These are phyloP conservation scores for Westerdykella aurantiaca DNA, from an alignment of 2,329 filamentous ascomycete species.

Conservation along the genomic window DNA sequence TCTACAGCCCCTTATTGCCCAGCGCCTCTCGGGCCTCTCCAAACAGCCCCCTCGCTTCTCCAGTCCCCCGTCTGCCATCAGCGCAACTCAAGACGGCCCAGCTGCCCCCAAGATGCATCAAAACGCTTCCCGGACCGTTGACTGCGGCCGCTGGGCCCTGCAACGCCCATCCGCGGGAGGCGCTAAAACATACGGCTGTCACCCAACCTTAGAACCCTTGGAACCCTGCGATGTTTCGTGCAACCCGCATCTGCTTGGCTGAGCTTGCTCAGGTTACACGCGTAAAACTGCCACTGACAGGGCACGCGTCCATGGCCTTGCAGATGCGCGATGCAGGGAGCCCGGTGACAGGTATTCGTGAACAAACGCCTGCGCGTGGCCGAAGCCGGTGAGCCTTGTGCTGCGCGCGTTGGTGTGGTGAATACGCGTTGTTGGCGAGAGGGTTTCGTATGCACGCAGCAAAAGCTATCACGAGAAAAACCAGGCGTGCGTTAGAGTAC, in stretches of 20 bases:
- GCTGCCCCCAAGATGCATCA: conserved; percentile 3
- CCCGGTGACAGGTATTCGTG: background rate
- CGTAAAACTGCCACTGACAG: background rate
- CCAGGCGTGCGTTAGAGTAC: too few relatives aligned
- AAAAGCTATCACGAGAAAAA: background rate
- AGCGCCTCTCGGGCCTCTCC: background rate
- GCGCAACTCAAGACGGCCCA: background rate
- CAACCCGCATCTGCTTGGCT: background rate
- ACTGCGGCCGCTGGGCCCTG: background rate
- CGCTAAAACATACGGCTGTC: conserved; percentile 34
- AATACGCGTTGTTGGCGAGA: background rate
- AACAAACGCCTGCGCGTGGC: too few relatives aligned
- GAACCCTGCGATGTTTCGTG: conserved; percentile 19
- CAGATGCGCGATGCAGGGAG: background rate
- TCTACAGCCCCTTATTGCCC: background rate
- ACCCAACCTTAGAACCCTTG: conserved; percentile 12
- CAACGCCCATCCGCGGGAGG: background rate
- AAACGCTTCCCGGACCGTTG: conserved; percentile 7
- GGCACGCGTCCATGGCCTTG: background rate
- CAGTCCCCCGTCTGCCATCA: background rate
- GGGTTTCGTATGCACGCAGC: background rate
- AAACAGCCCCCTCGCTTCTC: background rate
- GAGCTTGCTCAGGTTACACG: background rate
- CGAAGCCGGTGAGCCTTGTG: too few relatives aligned
- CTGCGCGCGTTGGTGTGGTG: background rate